Percentiles rank a stretch among this genome's conserved stretches.
Evolutionary conservation across 2,329 filamentous ascomycete species (phyloP).

Genomic region (Fulvia fulva): DNA sequence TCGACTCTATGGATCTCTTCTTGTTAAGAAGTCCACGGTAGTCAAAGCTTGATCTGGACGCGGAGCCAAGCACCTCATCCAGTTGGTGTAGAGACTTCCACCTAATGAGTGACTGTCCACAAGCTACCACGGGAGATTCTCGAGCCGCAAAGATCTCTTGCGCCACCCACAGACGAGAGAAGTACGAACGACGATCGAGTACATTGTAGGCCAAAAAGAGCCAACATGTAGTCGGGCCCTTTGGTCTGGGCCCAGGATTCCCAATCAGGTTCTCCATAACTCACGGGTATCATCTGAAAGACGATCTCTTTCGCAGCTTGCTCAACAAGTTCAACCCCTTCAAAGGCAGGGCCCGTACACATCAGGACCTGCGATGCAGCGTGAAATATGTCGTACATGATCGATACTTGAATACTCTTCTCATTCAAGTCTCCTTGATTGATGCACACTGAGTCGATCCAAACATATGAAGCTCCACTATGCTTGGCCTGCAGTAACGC

Average conservation of each 20-base stretch:
- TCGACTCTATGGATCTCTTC: neutral
- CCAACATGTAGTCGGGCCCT: neutral
- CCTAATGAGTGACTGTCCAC: neutral
- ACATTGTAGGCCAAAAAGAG: too few relatives aligned
- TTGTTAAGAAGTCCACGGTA: neutral
- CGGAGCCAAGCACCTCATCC: too few relatives aligned
- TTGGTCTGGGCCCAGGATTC: neutral
- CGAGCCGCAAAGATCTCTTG: neutral
- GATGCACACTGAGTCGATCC: neutral
- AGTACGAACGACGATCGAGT: neutral
- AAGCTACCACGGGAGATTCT: neutral
- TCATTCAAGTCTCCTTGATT: neutral
- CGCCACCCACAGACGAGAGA: neutral
- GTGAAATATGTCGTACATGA: neutral
- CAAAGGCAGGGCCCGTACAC: neutral
- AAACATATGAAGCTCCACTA: neutral
- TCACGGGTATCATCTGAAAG: too few relatives aligned
- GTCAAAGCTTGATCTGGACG: neutral
- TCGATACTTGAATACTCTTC: neutral
- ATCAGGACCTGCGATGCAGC: neutral
- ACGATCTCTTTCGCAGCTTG: neutral
- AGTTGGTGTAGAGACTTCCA: too few relatives aligned
- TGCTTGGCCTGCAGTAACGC: neutral
- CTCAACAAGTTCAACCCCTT: neutral
- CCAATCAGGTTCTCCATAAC: too few relatives aligned